Evolutionary conservation across 1,284 basidiomycete genomes (phyloP).

Genomic region (Malassezia arunalokei): DNA sequence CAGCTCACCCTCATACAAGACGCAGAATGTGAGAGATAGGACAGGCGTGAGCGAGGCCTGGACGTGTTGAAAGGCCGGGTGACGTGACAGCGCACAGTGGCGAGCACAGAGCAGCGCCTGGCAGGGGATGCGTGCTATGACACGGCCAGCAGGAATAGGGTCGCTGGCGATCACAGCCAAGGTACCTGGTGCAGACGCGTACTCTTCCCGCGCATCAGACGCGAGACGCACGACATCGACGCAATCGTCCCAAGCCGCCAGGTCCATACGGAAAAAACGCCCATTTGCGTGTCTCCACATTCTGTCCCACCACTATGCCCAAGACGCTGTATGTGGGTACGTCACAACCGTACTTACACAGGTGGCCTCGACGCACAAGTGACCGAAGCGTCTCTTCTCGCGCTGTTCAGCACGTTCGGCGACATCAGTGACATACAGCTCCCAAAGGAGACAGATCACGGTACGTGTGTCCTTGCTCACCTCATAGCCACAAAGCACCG

Average conservation of each 20-base stretch:
- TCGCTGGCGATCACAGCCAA: not conserved
- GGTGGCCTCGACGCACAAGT: constrained; percentile 9
- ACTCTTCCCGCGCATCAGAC: not conserved
- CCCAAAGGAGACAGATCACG: constrained; percentile 2
- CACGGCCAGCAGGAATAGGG: not conserved
- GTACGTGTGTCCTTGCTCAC: not conserved
- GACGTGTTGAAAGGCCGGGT: not conserved
- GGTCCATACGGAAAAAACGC: not conserved
- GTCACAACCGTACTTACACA: not conserved
- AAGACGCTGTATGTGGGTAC: constrained; percentile 14
- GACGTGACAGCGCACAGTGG: not conserved
- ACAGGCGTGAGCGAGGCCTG: not conserved
- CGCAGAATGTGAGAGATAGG: constrained; percentile 26
- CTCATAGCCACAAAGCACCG: constrained; percentile 4
- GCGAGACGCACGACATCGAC: not conserved
- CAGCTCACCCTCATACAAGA: constrained; percentile 25
- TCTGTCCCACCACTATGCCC: not conserved
- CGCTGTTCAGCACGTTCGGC: constrained; percentile 9
- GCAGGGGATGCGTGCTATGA: constrained; percentile 6
- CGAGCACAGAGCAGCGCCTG: not conserved
- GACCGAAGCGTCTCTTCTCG: constrained; percentile 1
- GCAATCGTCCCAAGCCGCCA: not conserved
- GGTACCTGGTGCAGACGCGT: not conserved
- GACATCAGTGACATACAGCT: constrained; percentile 15
- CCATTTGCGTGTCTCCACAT: not conserved